phyloP scores from a whole-genome alignment of 2,329 filamentous ascomycete species.

The Monosporascus sp. region DNA sequence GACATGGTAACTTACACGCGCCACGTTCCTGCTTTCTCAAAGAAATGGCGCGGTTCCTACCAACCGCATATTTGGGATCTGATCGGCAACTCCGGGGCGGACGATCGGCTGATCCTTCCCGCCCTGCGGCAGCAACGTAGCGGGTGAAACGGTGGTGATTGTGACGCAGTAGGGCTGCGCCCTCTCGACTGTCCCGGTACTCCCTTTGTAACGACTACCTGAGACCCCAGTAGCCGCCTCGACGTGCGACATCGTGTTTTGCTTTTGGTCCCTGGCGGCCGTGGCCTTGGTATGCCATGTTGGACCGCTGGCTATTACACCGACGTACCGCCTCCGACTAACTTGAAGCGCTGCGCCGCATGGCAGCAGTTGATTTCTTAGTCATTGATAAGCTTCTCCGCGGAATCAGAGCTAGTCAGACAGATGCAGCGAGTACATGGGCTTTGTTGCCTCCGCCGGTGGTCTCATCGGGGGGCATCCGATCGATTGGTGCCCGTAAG shows the following conservation, averaged over 20 bases:
- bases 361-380: neutral
- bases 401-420: neutral
- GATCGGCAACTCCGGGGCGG: conserved; percentile 44
- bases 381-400: neutral
- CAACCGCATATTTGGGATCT: conserved; percentile 61
- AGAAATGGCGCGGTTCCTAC: conserved; percentile 61
- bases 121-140: conserved; percentile 17
- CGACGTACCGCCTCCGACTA: neutral
- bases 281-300: no score
- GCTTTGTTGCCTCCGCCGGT: neutral
- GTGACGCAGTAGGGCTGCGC: neutral
- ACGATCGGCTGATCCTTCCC: conserved; percentile 19
- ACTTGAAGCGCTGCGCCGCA: neutral
- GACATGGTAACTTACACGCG: conserved; percentile 39
- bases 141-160: conserved; percentile 8
- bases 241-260: no score
- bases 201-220: no score
- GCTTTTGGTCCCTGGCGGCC: no score
- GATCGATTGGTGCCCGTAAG: neutral
- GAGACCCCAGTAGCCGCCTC: no score
- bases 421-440: neutral
- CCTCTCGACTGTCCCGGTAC: no score
- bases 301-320: no score
- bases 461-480: neutral
- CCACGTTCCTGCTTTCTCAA: conserved; percentile 62